Base-by-base conservation (phyloP, 2,329 filamentous ascomycete genomes). In the Ascomycota sp. region DNA sequence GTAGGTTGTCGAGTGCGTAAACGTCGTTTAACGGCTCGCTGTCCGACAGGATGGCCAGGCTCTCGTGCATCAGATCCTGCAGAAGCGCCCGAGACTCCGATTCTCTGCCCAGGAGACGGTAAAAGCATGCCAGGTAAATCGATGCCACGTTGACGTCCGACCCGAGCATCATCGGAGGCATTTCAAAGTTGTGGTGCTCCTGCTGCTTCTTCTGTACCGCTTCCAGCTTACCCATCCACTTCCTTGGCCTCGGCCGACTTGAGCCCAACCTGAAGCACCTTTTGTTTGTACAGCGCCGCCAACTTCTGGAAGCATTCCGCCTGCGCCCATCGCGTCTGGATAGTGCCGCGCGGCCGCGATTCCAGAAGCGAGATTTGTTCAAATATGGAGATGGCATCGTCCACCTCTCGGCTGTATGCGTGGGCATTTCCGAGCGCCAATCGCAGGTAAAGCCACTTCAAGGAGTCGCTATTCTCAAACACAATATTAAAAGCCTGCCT, bases 111-210 rank as follows among this genome's bases (percentile, higher is more conserved):
- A 44, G 36, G 3, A 52, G 43, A 0, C 51, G 48, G 35, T 54
- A 50, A 31, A 56, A 46, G 10, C 54, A 41, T 1, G 51, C 45
- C 8, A 56, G 44, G 35, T 54, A 57, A 15, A 58, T 49, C 11
- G 51, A 47, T 0, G 55, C 55, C 2, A 49, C 47, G 30, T 58
- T 57, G 34, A 56, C 45, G 22, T 57, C 54, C 1, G 53, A 53
- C 0, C 55, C 55, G 1, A 52, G 46, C 39, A 57, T 53, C 32
- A 47, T 44, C 13, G 51, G 38, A 4, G 54, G 55, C 36, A 57
- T 52, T 15, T 57, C 46, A 3, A 44, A 40, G 30, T 52, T 52
- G 29, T 52, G 50, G 13, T 56, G 51, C 19, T 44, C 42, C 31
- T 43, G 43, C 29, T 56, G 52, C 40, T 54, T 50, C 5, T 38